Conservation (phyloP, 352 stramenopile species). For the Pythium apleroticum region DNA sequence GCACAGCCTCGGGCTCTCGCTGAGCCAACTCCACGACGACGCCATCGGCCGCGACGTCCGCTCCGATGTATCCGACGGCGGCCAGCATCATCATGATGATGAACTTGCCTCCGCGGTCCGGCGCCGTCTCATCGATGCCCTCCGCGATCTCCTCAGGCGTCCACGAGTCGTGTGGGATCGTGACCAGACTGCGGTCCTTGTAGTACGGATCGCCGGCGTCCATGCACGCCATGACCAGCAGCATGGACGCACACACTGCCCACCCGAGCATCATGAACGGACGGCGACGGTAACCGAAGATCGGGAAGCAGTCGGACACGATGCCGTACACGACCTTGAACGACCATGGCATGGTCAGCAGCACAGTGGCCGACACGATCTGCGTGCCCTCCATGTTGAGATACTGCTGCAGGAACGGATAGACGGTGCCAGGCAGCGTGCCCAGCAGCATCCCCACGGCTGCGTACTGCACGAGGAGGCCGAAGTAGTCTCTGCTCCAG, state of each 20-base stretch:
- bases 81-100: conserved; percentile 4
- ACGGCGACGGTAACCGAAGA: conserved; percentile 35
- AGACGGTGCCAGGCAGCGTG: background rate
- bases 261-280: conserved; percentile 30
- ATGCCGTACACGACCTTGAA: conserved; percentile 39
- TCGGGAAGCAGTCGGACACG: conserved; percentile 30
- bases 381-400: conserved; percentile 35
- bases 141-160: background rate
- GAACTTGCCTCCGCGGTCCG: conserved; percentile 1
- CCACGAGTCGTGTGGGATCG: background rate
- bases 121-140: background rate
- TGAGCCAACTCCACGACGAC: background rate
- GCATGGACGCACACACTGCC: background rate
- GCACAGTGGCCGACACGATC: conserved; percentile 28
- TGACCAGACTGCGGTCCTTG: background rate
- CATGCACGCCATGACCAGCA: background rate
- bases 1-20: background rate
- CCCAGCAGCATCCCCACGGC: background rate
- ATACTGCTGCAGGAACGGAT: conserved; percentile 20
- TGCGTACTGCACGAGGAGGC: background rate
- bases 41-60: background rate
- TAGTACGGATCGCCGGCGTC: background rate
- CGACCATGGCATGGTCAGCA: conserved; percentile 35
- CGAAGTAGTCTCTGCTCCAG: conserved; percentile 1
- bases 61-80: conserved; percentile 1